Conservation (phyloP, 768 basidiomycete genomes). For the Naganishia onofrii region DNA sequence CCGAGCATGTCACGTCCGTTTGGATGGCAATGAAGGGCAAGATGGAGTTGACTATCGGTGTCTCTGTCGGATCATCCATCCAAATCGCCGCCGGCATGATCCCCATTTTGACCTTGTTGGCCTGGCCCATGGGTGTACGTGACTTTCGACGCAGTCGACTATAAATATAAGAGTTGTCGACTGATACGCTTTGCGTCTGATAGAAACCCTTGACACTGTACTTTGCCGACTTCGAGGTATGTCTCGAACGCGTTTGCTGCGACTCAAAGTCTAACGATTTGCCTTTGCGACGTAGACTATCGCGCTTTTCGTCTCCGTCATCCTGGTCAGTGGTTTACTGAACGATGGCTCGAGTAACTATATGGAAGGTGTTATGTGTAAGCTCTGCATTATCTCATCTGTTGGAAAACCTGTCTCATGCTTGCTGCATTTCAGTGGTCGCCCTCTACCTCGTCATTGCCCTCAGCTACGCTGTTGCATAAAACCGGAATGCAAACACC, state of each 20-base stretch:
- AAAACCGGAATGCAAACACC: conserved; percentile 3
- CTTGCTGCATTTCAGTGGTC: conserved; percentile 46
- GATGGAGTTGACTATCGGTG: conserved; percentile 69
- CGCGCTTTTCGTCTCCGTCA: conserved; percentile 76
- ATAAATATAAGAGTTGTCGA: conserved; percentile 67
- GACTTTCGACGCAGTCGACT: conserved; percentile 77
- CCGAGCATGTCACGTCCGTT: conserved; percentile 74
- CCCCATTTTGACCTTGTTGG: conserved; percentile 80
- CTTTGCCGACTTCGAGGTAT: conserved; percentile 80
- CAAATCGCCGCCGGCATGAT: conserved; percentile 76
- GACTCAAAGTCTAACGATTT: conserved; percentile 11
- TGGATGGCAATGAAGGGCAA: conserved; percentile 58
- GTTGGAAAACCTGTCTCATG: neutral
- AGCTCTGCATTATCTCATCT: conserved; percentile 22
- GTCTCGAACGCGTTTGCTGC: conserved; percentile 31
- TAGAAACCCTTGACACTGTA: conserved; percentile 62
- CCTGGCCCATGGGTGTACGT: conserved; percentile 63
- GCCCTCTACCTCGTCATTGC: conserved; percentile 77
- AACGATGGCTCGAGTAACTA: conserved; percentile 73
- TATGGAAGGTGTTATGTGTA: conserved; percentile 81
- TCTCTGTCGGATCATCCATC: conserved; percentile 53
- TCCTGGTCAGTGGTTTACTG: conserved; percentile 69
- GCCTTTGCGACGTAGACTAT: conserved; percentile 61
- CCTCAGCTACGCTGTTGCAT: conserved; percentile 60
- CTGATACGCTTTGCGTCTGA: conserved; percentile 23